Evolutionary conservation across 106 monocot genomes (phyloP).

Genomic region (Dendrobium officinale): DNA sequence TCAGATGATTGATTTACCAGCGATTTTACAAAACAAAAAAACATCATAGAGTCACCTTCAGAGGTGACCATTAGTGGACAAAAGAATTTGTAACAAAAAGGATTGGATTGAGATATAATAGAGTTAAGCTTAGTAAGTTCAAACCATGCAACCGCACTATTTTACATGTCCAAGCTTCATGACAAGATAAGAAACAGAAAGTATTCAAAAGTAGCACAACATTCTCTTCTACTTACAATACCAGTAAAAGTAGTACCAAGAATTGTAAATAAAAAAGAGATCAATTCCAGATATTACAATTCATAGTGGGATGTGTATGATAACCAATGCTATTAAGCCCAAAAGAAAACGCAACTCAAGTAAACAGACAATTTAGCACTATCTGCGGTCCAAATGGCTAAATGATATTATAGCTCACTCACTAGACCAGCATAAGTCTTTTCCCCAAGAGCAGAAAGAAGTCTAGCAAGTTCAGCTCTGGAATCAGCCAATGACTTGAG

Average conservation of each 20-base stretch:
- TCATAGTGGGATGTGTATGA: too few relatives aligned
- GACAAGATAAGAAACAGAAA: not conserved
- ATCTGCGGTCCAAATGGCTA: not conserved
- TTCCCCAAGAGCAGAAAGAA: conserved; percentile 74
- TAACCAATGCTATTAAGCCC: too few relatives aligned
- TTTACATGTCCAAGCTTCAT: not conserved
- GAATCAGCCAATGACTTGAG: conserved; percentile 66
- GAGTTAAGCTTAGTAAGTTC: too few relatives aligned
- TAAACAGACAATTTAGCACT: not conserved
- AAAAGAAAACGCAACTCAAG: not conserved
- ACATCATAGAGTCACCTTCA: not conserved
- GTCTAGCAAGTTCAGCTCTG: conserved; percentile 34
- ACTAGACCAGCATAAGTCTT: conserved; percentile 33
- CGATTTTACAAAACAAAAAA: not conserved
- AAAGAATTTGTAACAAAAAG: too few relatives aligned
- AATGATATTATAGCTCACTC: conserved; percentile 13
- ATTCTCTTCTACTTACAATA: not conserved
- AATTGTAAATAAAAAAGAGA: not conserved
- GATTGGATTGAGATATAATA: too few relatives aligned
- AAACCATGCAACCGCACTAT: not conserved
- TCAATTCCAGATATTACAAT: too few relatives aligned
- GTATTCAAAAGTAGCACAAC: not conserved
- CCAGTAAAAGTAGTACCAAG: not conserved
- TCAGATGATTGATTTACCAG: not conserved
- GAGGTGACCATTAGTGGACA: not conserved